Evolutionary conservation across 352 stramenopile genomes (phyloP), one percentile per base, ranked within the genome.

Genomic region (Halophytophthora batemanensis): DNA sequence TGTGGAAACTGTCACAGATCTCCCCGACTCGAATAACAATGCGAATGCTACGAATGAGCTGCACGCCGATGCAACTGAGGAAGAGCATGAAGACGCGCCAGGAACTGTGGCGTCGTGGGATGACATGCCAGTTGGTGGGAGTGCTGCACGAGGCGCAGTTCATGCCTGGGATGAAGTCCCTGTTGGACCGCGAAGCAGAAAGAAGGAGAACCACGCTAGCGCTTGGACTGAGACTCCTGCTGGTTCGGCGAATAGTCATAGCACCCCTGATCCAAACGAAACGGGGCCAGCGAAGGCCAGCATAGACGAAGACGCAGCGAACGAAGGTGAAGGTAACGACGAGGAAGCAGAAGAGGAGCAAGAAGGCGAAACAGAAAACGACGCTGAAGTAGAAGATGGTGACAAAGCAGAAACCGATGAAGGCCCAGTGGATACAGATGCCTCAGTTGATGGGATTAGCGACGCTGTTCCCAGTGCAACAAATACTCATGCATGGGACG

Each of bases 151-250:
- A 41, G 17, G 15, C 13, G 25, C 36, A 46, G 22, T 11, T 0
- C 19, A 17, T 18, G 10, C 41, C 18, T 58, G 50, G 50, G 33
- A 58, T 18, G 50, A 58, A 22, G 25, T 25, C 23, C 50, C 50
- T 36, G 31, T 50, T 3, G 40, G 50, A 25, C 18, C 42, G 17
- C 28, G 11, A 36, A 15, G 22, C 18, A 19, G 42, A 14, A 48
- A 19, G 22, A 35, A 44, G 18, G 25, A 19, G 3, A 18, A 19
- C 34, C 11, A 35, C 8, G 31, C 22, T n/a, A 41, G 38, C 21
- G 29, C 23, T 2, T 38, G 25, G 28, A 37, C 46, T 28, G 25
- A 45, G 25, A 36, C 36, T 54, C 19, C 23, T n/a, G 36, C 25
- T 45, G 38, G 23, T 17, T 13, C 2, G 6, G 29, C 29, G 29